Evolutionary conservation across 2,329 filamentous ascomycete genomes (phyloP).

Genomic region (Fonsecaea multimorphosa): DNA sequence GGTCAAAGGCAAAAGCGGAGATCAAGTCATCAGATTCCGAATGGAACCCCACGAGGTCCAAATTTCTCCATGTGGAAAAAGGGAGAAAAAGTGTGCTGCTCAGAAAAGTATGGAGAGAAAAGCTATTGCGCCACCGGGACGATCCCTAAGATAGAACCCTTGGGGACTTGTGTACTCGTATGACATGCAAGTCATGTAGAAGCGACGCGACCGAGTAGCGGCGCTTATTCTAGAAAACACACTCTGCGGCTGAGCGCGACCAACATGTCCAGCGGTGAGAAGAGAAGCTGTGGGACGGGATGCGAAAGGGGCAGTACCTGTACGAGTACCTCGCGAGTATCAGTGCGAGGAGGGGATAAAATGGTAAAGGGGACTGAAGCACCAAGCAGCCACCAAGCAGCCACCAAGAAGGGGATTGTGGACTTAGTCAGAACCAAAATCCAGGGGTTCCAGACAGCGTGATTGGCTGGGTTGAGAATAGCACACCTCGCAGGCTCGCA

Average conservation of each 20-base stretch:
- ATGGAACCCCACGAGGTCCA: background rate
- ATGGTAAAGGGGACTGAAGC: background rate
- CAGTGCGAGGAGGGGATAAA: background rate
- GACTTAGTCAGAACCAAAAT: conserved; percentile 16
- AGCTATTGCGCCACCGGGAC: background rate
- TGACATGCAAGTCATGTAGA: background rate
- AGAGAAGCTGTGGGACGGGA: background rate
- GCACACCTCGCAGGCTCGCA: background rate
- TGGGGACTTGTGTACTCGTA: background rate
- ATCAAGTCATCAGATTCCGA: background rate
- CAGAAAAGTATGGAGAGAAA: background rate
- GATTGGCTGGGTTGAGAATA: conserved; percentile 16
- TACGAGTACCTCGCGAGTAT: too few relatives aligned
- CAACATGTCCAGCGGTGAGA: too few relatives aligned
- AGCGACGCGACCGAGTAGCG: background rate
- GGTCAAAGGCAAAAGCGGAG: background rate
- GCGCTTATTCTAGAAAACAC: conserved; percentile 1
- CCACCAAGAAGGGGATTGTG: conserved; percentile 6
- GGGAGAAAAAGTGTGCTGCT: background rate
- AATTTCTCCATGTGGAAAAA: background rate
- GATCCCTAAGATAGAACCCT: background rate
- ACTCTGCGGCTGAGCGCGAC: background rate
- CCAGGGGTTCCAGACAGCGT: conserved; percentile 6
- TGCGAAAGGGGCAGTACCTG: background rate
- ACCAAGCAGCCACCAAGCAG: too few relatives aligned